Evolutionary conservation across 345 rosid species (phyloP).

Genomic region (Gynandropsis gynandra): DNA sequence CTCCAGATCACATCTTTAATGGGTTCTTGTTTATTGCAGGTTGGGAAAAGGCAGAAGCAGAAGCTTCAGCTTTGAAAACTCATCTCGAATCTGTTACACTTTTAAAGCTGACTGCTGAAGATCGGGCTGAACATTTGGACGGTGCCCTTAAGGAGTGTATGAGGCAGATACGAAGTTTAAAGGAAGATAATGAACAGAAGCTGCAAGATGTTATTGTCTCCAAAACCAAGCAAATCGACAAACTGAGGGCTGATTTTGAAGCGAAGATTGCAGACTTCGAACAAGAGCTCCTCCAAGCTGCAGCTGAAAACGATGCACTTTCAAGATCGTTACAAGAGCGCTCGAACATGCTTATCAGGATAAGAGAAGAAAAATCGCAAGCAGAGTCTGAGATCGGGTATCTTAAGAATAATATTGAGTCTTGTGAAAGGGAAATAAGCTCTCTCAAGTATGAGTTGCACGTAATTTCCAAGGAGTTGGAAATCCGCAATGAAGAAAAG

Average conservation of each 20-base stretch:
- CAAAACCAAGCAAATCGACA: conserved; percentile 42
- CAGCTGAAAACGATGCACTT: conserved; percentile 71
- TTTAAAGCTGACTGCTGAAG: conserved; percentile 50
- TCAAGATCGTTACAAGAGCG: conserved; percentile 85
- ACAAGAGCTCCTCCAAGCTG: conserved; percentile 52
- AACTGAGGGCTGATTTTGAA: conserved; percentile 61
- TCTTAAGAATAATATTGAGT: conserved; percentile 64
- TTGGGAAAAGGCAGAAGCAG: conserved; percentile 94
- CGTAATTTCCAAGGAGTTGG: conserved; percentile 60
- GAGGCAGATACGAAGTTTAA: conserved; percentile 78
- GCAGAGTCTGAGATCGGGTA: conserved; percentile 88
- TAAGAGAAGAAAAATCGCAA: conserved; percentile 66
- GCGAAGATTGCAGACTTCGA: conserved; percentile 28
- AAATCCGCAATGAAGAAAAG: conserved; percentile 67
- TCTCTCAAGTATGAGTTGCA: conserved; percentile 53
- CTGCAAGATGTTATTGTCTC: conserved; percentile 49
- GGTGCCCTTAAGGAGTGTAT: conserved; percentile 95
- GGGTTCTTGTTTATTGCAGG: conserved; percentile 34
- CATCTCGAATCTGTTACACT: conserved; percentile 49
- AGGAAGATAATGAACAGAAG: conserved; percentile 69
- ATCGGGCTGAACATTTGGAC: conserved; percentile 73
- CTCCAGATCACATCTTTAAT: conserved; percentile 10
- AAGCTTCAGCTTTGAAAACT: conserved; percentile 45
- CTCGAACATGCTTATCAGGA: conserved; percentile 62
- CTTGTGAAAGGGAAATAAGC: conserved; percentile 51